These are phyloP conservation scores for Scutellaria baicalensis DNA, from an alignment of 257 asterid species.

Conservation along the genomic window DNA sequence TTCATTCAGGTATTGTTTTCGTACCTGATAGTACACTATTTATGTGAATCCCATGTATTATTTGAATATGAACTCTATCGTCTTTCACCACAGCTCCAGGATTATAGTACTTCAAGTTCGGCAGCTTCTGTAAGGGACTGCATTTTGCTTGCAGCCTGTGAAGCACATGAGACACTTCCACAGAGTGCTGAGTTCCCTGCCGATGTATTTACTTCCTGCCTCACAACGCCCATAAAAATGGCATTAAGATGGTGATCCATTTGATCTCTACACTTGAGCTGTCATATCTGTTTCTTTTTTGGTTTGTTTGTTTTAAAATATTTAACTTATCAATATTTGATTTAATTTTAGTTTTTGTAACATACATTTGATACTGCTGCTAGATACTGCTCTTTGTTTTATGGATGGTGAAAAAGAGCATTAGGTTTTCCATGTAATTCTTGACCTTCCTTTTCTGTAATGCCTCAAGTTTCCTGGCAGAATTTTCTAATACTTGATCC, in stretches of 20 bases:
- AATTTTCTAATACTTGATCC: background rate
- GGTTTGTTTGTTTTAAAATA: background rate
- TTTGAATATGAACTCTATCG: background rate
- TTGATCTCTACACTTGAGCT: slow-evolving; percentile 12
- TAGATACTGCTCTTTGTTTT: slow-evolving; percentile 6
- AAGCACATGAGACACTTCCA: slow-evolving; percentile 85
- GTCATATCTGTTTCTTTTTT: slow-evolving; percentile 6
- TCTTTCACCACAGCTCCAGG: slow-evolving; percentile 62
- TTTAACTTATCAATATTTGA: background rate
- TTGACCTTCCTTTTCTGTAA: background rate
- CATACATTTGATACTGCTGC: background rate
- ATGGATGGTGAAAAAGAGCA: background rate
- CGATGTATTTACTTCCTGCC: slow-evolving; percentile 95
- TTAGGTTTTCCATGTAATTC: background rate
- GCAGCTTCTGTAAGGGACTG: slow-evolving; percentile 37
- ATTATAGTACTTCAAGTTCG: slow-evolving; percentile 57
- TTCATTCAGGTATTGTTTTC: slow-evolving; percentile 56
- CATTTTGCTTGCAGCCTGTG: slow-evolving; percentile 95
- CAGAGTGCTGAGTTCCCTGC: slow-evolving; percentile 98
- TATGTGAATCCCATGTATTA: background rate
- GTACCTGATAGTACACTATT: background rate
- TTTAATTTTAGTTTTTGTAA: background rate
- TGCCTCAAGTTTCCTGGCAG: background rate
- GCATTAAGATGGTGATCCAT: slow-evolving; percentile 83
- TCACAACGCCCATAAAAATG: slow-evolving; percentile 95